Conservation (phyloP, 371 early-diverging fungal genomes). For the Sporodiniella umbellata region DNA sequence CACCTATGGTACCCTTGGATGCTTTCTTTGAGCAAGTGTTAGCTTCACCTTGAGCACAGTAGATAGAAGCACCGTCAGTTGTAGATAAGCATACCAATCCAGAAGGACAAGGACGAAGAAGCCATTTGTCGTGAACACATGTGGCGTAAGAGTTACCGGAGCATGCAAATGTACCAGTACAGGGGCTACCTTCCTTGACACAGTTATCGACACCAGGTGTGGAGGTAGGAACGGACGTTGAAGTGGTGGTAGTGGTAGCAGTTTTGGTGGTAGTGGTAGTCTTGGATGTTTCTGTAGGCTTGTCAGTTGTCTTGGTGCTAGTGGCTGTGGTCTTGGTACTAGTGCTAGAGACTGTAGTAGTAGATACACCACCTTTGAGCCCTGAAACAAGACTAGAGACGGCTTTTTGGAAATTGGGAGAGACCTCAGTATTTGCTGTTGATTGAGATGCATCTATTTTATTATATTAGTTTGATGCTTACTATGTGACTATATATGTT, state of each 20-base stretch:
- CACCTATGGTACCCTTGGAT: neutral
- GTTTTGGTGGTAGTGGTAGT: neutral
- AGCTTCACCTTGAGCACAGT: conserved; percentile 3
- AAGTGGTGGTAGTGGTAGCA: neutral
- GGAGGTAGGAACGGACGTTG: conserved; percentile 3
- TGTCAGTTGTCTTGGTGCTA: neutral
- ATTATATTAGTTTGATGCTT: conserved; percentile 12
- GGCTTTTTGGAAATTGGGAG: conserved; percentile 22
- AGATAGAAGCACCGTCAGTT: no score
- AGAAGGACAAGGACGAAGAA: no score
- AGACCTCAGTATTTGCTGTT: conserved; percentile 4
- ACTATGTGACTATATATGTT: conserved; percentile 24
- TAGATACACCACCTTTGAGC: neutral
- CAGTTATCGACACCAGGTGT: neutral
- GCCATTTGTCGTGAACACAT: no score
- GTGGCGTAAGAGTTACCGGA: no score
- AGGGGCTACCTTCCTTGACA: no score
- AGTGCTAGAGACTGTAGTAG: neutral
- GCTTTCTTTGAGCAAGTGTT: neutral
- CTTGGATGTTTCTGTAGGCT: neutral
- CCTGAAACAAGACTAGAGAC: conserved; percentile 25
- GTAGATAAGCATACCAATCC: no score
- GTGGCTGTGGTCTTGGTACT: neutral
- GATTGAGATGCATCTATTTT: conserved; percentile 38
- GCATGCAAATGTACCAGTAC: conserved; percentile 13